Conservation (phyloP, 2,329 filamentous ascomycete species). For the Fusarium sp. region DNA sequence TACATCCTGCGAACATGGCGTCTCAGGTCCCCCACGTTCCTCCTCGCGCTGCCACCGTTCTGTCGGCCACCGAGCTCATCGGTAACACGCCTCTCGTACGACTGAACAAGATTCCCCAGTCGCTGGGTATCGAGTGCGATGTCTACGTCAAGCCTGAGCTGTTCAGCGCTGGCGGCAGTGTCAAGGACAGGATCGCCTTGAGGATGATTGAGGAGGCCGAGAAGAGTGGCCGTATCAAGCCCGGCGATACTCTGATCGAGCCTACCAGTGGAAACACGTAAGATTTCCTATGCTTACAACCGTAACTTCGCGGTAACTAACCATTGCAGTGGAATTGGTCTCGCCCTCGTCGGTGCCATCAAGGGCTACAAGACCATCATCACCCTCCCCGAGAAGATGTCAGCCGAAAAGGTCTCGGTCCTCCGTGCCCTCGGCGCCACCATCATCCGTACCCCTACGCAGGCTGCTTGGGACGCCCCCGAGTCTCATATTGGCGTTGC, state of each 20-base stretch:
- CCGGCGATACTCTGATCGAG: constrained; percentile 96
- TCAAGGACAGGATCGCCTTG: constrained; percentile 93
- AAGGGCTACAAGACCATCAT: constrained; percentile 99
- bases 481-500: constrained; percentile 92
- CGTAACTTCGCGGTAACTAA: not conserved
- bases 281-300: constrained; percentile 25
- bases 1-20: constrained; percentile 34
- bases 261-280: constrained; percentile 94
- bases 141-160: constrained; percentile 92
- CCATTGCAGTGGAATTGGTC: constrained; percentile 76
- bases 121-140: constrained; percentile 86
- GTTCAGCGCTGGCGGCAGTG: constrained; percentile 91
- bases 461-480: constrained; percentile 91
- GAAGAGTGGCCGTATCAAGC: constrained; percentile 89
- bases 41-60: constrained; percentile 53
- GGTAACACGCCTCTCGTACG: constrained; percentile 92
- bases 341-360: constrained; percentile 91
- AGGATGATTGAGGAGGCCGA: constrained; percentile 99
- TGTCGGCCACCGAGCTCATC: constrained; percentile 83
- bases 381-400: constrained; percentile 98
- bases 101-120: constrained; percentile 90
- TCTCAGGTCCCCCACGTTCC: constrained; percentile 47
- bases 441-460: constrained; percentile 95
- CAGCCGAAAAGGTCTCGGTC: constrained; percentile 94
- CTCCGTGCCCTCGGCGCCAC: constrained; percentile 91